Conservation (phyloP, 768 basidiomycete species). For the Kwoniella sp. region DNA sequence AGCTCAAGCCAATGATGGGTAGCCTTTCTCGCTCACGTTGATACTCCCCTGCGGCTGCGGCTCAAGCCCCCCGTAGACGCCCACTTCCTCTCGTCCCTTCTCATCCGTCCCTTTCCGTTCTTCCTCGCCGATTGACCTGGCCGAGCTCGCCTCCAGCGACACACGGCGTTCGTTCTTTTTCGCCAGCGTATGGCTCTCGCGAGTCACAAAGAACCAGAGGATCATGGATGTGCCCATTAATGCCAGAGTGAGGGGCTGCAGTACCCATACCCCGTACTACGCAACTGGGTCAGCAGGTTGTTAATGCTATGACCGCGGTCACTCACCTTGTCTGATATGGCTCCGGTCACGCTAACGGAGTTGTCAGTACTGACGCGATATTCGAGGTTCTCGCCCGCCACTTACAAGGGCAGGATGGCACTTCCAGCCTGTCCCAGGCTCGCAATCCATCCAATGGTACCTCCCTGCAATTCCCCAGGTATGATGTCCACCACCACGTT, state of each 20-base stretch:
- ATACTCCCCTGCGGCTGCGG: too few relatives aligned
- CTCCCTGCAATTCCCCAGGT: constrained; percentile 65
- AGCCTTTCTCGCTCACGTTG: too few relatives aligned
- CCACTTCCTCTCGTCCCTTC: too few relatives aligned
- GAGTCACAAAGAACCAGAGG: constrained; percentile 37
- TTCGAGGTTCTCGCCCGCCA: background rate
- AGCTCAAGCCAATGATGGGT: too few relatives aligned
- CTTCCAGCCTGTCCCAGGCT: constrained; percentile 49
- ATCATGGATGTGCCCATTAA: constrained; percentile 23
- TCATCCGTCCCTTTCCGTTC: too few relatives aligned
- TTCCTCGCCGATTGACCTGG: too few relatives aligned
- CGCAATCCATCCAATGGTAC: constrained; percentile 53
- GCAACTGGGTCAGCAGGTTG: background rate
- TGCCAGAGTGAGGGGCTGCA: constrained; percentile 38
- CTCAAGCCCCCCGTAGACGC: too few relatives aligned
- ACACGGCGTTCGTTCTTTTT: too few relatives aligned
- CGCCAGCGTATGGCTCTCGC: background rate
- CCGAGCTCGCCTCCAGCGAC: too few relatives aligned
- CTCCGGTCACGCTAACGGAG: constrained; percentile 27
- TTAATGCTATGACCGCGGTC: background rate
- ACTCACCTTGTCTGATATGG: constrained; percentile 31
- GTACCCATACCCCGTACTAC: constrained; percentile 38
- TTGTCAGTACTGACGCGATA: background rate
- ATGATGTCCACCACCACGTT: constrained; percentile 60
- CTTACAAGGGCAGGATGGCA: constrained; percentile 51